These are phyloP conservation scores for Dimargaris cristalligena DNA, from an alignment of 192 early-diverging fungal species.

Conservation along the genomic window DNA sequence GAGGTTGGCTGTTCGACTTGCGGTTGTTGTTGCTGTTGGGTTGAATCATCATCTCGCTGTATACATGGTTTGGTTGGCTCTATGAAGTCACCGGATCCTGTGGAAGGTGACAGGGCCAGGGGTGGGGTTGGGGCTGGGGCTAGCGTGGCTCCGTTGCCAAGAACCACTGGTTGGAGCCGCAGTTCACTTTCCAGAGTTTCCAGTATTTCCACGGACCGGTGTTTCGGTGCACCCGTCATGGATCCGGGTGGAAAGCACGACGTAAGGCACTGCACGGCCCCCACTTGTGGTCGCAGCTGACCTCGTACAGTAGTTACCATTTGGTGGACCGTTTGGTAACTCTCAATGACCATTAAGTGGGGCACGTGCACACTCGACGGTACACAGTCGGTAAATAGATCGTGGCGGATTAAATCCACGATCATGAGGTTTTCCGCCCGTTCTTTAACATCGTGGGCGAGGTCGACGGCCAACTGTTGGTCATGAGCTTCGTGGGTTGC, in stretches of 20 bases:
- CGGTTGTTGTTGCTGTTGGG: not conserved
- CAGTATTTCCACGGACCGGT: conserved; percentile 63
- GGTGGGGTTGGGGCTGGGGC: too few relatives aligned
- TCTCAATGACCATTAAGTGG: conserved; percentile 73
- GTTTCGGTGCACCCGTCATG: conserved; percentile 96
- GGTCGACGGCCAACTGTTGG: conserved; percentile 10
- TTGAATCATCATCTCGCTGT: not conserved
- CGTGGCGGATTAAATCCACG: conserved; percentile 90
- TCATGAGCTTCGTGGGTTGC: conserved; percentile 16
- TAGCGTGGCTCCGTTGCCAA: too few relatives aligned
- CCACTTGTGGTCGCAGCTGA: conserved; percentile 35
- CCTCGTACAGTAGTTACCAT: conserved; percentile 74
- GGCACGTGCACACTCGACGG: conserved; percentile 56
- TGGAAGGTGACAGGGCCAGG: too few relatives aligned
- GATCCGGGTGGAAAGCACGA: conserved; percentile 86
- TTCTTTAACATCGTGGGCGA: conserved; percentile 69
- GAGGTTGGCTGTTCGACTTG: not conserved
- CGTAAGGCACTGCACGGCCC: conserved; percentile 48
- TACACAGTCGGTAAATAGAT: conserved; percentile 57
- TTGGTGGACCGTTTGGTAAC: conserved; percentile 82
- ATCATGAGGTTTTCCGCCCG: conserved; percentile 97
- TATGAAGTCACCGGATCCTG: too few relatives aligned
- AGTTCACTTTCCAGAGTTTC: conserved; percentile 41
- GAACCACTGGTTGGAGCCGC: not conserved
- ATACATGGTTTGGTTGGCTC: too few relatives aligned